Percentiles rank a stretch among this genome's conserved stretches.
These are phyloP conservation scores for Dictyostelium firmibasis DNA, from an alignment of 78 protist genomes.

Conservation along the genomic window DNA sequence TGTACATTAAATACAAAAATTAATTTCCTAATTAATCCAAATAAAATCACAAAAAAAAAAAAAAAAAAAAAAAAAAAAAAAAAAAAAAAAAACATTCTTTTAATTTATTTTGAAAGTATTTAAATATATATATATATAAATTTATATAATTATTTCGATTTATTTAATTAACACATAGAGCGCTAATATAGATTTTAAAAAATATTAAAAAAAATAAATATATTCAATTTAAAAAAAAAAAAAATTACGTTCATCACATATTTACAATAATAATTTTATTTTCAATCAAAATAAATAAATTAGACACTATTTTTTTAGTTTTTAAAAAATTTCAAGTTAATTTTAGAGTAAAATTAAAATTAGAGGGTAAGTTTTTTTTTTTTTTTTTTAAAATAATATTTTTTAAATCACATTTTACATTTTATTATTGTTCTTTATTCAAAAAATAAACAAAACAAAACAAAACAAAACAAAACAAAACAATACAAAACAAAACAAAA, in stretches of 20 bases:
- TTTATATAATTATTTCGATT: background rate
- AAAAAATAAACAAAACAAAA: too few species aligned
- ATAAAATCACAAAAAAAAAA: background rate
- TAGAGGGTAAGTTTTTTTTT: background rate
- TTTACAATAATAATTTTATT: too few species aligned
- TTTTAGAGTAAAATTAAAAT: too few species aligned
- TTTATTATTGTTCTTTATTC: background rate
- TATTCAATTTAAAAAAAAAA: too few species aligned
- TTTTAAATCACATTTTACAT: background rate
- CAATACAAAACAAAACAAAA: too few species aligned
- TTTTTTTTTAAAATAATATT: too few species aligned
- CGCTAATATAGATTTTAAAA: too few species aligned
- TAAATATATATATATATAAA: too few species aligned
- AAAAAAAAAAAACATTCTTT: background rate
- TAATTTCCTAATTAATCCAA: background rate
- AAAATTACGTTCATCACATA: background rate
- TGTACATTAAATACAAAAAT: background rate
- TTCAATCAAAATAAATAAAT: background rate
- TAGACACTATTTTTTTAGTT: background rate
- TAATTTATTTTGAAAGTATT: background rate
- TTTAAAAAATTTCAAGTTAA: background rate
- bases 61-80: background rate
- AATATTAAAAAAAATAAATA: too few species aligned
- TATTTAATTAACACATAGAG: too few species aligned
- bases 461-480: too few species aligned